A percentile compares a stretch with the other conserved stretches of the same genome.
These are phyloP conservation scores for Cornus florida DNA, from an alignment of 148 eudicot species.

Conservation along the genomic window DNA sequence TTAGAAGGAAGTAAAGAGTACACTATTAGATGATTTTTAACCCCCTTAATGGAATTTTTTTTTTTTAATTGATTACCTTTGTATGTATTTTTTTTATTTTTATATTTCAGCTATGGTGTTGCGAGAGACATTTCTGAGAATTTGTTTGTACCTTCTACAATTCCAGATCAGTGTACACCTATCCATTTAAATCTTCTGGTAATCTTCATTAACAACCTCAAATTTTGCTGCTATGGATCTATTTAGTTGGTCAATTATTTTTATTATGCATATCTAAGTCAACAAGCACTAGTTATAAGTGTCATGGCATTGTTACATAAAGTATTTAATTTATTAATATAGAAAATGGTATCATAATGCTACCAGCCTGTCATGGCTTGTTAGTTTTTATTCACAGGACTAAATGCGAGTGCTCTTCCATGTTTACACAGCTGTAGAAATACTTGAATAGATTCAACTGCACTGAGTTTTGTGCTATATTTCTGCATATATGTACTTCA, in stretches of 20 bases:
- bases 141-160: constrained; percentile 48
- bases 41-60: not conserved
- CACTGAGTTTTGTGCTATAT: too few relatives aligned
- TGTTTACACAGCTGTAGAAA: too few relatives aligned
- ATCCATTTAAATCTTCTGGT: constrained; percentile 97
- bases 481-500: too few relatives aligned
- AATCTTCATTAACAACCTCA: constrained; percentile 19
- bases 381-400: too few relatives aligned
- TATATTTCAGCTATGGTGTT: constrained; percentile 56
- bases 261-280: not conserved
- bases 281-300: not conserved
- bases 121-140: constrained; percentile 51
- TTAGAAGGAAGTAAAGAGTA: not conserved
- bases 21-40: not conserved
- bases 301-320: not conserved
- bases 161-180: constrained; percentile 76
- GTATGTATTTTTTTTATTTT: not conserved
- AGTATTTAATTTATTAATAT: not conserved
- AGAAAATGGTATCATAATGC: too few relatives aligned
- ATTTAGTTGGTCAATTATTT: not conserved
- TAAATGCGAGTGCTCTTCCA: too few relatives aligned
- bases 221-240: not conserved
- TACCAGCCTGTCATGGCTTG: too few relatives aligned
- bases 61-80: not conserved
- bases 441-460: too few relatives aligned